Evolutionary conservation across 2,329 filamentous ascomycete genomes (phyloP).

Genomic region (Arthrobotrys sphaeroides): DNA sequence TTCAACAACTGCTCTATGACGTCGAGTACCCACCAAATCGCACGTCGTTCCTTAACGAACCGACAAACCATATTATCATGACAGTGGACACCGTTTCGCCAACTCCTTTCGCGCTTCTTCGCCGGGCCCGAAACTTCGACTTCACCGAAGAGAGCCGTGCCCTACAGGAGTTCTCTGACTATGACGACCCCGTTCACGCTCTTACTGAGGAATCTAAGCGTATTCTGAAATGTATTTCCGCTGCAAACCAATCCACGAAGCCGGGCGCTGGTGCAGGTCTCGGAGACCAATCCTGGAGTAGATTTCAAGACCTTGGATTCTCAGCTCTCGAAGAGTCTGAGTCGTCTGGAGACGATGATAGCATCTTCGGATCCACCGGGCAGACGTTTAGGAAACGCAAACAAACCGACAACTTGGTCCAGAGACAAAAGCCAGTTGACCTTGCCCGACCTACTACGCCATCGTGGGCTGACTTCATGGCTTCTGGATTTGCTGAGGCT

Average conservation of each 20-base stretch:
- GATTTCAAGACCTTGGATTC: constrained; percentile 95
- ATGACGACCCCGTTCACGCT: constrained; percentile 85
- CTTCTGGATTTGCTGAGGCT: constrained; percentile 86
- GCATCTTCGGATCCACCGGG: constrained; percentile 62
- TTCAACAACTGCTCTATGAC: constrained; percentile 88
- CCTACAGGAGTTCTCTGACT: constrained; percentile 85
- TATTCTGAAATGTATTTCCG: constrained; percentile 87
- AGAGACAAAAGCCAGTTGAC: constrained; percentile 63
- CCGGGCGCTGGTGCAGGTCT: constrained; percentile 76
- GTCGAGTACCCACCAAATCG: constrained; percentile 91
- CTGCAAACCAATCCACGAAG: constrained; percentile 83
- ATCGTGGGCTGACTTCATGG: constrained; percentile 97
- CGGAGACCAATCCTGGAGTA: constrained; percentile 85
- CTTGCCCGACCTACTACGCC: constrained; percentile 88
- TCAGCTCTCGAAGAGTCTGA: constrained; percentile 73
- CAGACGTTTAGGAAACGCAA: constrained; percentile 70
- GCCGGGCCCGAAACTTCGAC: constrained; percentile 92
- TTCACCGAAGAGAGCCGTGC: constrained; percentile 88
- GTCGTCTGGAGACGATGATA: constrained; percentile 64
- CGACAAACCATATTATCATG: constrained; percentile 92
- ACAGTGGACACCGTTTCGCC: constrained; percentile 94
- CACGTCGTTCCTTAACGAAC: constrained; percentile 78
- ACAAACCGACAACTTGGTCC: constrained; percentile 5
- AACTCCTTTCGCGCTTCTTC: constrained; percentile 88
- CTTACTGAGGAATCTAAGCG: constrained; percentile 93